Evolutionary conservation across 2,329 filamentous ascomycete genomes (phyloP).

Genomic region (Pseudofabraea citricarpa): DNA sequence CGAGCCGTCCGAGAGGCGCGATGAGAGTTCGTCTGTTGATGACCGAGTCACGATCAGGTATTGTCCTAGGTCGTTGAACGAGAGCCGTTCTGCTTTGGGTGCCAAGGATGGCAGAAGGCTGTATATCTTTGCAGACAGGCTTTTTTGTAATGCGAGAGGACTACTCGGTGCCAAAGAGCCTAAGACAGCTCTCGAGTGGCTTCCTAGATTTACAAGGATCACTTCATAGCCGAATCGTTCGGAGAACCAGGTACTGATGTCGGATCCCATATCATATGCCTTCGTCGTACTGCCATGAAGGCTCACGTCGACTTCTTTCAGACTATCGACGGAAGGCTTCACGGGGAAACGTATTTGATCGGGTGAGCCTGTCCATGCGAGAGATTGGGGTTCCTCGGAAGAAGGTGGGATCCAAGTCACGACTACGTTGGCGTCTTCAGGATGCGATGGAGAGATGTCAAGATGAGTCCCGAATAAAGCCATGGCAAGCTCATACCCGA

Average conservation of each 20-base stretch:
- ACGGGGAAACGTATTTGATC: conserved; percentile 46
- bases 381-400: background rate
- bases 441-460: conserved; percentile 25
- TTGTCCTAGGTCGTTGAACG: conserved; percentile 71
- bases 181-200: conserved; percentile 53
- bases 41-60: conserved; percentile 67
- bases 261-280: conserved; percentile 58
- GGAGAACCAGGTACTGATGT: conserved; percentile 63
- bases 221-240: conserved; percentile 58
- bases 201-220: conserved; percentile 60
- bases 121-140: conserved; percentile 11
- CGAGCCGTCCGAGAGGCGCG: conserved; percentile 43
- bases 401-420: conserved; percentile 26
- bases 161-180: conserved; percentile 33
- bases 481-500: conserved; percentile 53
- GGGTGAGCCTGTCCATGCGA: conserved; percentile 14
- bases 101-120: conserved; percentile 15
- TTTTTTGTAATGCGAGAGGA: conserved; percentile 12
- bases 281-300: conserved; percentile 55
- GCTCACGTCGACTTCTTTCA: conserved; percentile 46
- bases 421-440: conserved; percentile 36
- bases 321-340: conserved; percentile 39
- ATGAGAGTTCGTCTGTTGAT: conserved; percentile 63
- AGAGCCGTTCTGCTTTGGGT: conserved; percentile 42
- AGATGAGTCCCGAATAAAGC: conserved; percentile 60